phyloP scores from a whole-genome alignment of 352 stramenopile species.

The Plasmopara halstedii region DNA sequence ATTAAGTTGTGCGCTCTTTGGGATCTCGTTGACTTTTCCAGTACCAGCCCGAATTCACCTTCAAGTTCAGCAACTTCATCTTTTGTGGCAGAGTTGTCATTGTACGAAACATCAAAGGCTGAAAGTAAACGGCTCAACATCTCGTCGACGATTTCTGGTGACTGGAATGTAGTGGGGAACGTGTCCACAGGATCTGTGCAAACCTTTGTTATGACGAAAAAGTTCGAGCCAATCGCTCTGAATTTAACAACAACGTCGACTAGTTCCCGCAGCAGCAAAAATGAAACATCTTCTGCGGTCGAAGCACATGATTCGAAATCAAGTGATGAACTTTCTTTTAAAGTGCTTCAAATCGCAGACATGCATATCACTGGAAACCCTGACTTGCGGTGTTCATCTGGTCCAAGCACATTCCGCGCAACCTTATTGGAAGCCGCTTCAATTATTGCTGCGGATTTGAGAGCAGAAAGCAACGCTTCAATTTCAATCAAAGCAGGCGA shows the following conservation, averaged over 20 bases:
- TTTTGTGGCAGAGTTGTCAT: conserved; percentile 20
- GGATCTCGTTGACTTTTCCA: conserved; percentile 12
- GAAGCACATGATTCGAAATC: conserved; percentile 18
- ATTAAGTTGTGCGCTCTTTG: conserved; percentile 23
- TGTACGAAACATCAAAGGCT: conserved; percentile 15
- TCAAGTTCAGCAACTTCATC: conserved; percentile 15
- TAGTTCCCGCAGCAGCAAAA: neutral
- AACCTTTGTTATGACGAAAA: conserved; percentile 20
- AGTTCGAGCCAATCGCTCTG: conserved; percentile 11
- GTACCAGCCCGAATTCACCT: conserved; percentile 4
- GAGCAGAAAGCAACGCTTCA: conserved; percentile 14
- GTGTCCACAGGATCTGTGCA: conserved; percentile 7
- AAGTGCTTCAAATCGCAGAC: conserved; percentile 65
- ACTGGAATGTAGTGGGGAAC: conserved; percentile 18
- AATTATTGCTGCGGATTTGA: conserved; percentile 17
- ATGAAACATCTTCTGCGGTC: conserved; percentile 22
- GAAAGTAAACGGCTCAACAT: conserved; percentile 14
- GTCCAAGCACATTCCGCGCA: conserved; percentile 13
- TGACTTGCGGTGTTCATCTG: conserved; percentile 21
- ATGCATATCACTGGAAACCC: conserved; percentile 47
- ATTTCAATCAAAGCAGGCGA: conserved; percentile 9
- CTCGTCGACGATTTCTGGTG: conserved; percentile 15
- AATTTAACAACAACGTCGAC: neutral
- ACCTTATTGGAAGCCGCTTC: conserved; percentile 23
- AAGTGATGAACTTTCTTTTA: conserved; percentile 31